phyloP scores from a whole-genome alignment of 2,329 filamentous ascomycete species.

The Pseudocercospora musae region DNA sequence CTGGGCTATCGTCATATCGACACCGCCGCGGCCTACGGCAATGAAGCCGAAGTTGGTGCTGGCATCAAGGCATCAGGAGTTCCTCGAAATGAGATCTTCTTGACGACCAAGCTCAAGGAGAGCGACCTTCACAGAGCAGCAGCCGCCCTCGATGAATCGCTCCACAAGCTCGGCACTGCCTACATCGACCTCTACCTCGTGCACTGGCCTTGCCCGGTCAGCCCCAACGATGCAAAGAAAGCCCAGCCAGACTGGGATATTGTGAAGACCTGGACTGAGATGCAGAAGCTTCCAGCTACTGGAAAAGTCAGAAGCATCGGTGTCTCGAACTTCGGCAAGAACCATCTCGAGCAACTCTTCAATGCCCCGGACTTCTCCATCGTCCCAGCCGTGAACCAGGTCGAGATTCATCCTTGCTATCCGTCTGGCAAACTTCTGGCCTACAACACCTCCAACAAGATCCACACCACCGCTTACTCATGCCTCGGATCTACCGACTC shows the following conservation, averaged over 20 bases:
- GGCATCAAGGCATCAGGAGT: conserved; percentile 67
- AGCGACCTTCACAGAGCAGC: conserved; percentile 68
- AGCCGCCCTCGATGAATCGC: conserved; percentile 58
- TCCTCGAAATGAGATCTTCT: conserved; percentile 65
- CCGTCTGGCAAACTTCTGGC: conserved; percentile 74
- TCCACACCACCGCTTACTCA: conserved; percentile 72
- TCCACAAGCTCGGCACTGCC: conserved; percentile 59
- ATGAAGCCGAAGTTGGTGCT: conserved; percentile 69
- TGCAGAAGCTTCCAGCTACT: conserved; percentile 53
- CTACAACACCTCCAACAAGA: conserved; percentile 69
- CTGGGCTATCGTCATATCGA: conserved; percentile 61
- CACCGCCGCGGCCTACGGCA: conserved; percentile 74
- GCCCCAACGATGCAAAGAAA: conserved; percentile 62
- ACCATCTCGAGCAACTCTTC: conserved; percentile 71
- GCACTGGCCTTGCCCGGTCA: conserved; percentile 67
- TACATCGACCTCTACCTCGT: conserved; percentile 71
- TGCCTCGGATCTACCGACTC: conserved; percentile 70
- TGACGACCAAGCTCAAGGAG: conserved; percentile 83
- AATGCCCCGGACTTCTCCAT: conserved; percentile 63
- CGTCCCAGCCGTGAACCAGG: conserved; percentile 70
- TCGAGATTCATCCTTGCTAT: conserved; percentile 77
- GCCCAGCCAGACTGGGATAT: conserved; percentile 76
- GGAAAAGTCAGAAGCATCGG: conserved; percentile 72
- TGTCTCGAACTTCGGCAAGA: conserved; percentile 81
- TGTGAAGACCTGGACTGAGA: conserved; percentile 65